Conservation (phyloP, 164 flowering plant genomes). For the Stephania japonica region DNA sequence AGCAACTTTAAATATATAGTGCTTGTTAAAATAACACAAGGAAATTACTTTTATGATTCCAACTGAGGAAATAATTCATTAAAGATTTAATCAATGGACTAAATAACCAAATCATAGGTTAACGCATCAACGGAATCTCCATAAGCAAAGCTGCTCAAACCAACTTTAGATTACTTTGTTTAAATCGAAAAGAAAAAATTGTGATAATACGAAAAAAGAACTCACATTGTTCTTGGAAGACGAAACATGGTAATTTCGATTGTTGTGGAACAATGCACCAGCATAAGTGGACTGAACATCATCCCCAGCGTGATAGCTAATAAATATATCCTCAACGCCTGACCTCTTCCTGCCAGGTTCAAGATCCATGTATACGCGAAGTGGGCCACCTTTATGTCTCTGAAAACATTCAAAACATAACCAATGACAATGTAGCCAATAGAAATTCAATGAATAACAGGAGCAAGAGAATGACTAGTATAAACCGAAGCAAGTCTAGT, state of each 20-base stretch:
- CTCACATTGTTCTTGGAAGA: slow-evolving; percentile 69
- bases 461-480: slow-evolving; percentile 1
- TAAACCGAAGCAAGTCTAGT: neutral
- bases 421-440: neutral
- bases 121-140: neutral
- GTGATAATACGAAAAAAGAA: neutral
- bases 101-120: neutral
- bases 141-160: too few relatives aligned
- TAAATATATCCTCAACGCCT: slow-evolving; percentile 77
- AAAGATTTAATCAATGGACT: neutral
- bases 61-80: neutral
- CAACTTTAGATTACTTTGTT: neutral
- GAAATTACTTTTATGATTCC: neutral
- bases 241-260: slow-evolving; percentile 74
- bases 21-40: neutral
- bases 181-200: neutral
- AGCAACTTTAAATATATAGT: too few relatives aligned
- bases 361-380: slow-evolving; percentile 96
- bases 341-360: slow-evolving; percentile 87
- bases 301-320: slow-evolving; percentile 92
- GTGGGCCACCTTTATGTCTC: slow-evolving; percentile 85
- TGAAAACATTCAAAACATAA: slow-evolving; percentile 21
- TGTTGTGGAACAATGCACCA: slow-evolving; percentile 85
- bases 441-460: neutral
- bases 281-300: slow-evolving; percentile 99